Evolutionary conservation across 257 asterid genomes (phyloP), one percentile per base, ranked within the genome.

Genomic region (Solanum gracilifrons): DNA sequence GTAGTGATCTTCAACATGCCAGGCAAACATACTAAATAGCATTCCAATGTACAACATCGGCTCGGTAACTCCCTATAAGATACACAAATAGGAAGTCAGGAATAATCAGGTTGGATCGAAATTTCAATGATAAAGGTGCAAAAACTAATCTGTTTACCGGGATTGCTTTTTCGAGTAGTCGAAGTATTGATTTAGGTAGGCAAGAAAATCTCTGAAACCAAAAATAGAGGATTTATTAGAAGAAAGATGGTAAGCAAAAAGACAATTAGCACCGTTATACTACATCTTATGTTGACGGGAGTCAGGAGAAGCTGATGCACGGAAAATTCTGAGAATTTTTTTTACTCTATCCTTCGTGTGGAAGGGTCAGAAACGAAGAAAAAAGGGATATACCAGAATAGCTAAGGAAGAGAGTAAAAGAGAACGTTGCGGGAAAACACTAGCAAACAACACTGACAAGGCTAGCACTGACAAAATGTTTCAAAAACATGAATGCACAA

Each of bases 1-100:
- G 93, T 97, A 97, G 94, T 97, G 99, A 90, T 97, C 99, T 92
- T 97, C 99, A 84, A 95, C 99, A 85, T 97, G 99, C 99, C 99
- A 97, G 83, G 99, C 99, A 90, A 97, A 97, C 98, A 97, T 93
- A 89, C 99, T 97, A 87, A 97, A 97, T 85, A 97, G 93, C 99
- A 97, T 97, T 82, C 99, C 99, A 64, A 97, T 95, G 92, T 97
- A 97, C 36, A 97, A 96, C 99, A 97, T 97, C 13, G 99, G 99
- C 88, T 97, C 99, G 86, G 99, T 97, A 86, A 97, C 99, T 90
- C 99, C 99, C 99, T 96, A 93, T 48, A 91, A 85, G 85, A 32
- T 33, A 86, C 32, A 86, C 13, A 32, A 43, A 58, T 86, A 73
- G 37, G 37, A 73, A 48, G 68, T 72, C n/a, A 41, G 31, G 48